Evolutionary conservation across 192 early-diverging fungal genomes (phyloP).

Genomic region (Coemansia sp.): DNA sequence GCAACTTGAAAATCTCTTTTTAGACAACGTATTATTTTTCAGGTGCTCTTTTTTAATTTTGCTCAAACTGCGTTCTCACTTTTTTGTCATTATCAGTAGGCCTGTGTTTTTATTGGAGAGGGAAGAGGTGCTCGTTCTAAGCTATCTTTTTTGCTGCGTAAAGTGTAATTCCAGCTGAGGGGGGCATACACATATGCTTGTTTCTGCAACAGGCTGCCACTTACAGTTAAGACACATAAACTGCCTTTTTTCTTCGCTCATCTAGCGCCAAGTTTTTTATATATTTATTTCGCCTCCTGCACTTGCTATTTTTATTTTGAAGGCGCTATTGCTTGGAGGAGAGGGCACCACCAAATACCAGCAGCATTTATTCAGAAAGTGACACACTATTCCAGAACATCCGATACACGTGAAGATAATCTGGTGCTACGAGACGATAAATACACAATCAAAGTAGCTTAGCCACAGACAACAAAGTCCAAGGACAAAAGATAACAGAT

Average conservation of each 20-base stretch:
- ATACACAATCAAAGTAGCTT: background rate
- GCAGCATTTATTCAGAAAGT: background rate
- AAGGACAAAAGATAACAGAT: background rate
- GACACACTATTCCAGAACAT: background rate
- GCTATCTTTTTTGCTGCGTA: background rate
- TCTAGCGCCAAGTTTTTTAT: background rate
- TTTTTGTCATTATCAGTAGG: background rate
- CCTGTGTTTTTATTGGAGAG: background rate
- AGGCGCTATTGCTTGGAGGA: background rate
- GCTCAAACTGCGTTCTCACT: background rate
- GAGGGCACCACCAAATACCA: background rate
- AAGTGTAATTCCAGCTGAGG: background rate
- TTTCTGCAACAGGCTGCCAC: conserved; percentile 1
- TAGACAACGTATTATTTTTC: background rate
- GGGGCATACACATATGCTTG: background rate
- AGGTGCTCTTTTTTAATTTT: background rate
- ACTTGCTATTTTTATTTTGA: background rate
- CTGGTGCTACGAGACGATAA: background rate
- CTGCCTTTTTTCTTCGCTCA: background rate
- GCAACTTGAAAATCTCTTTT: background rate
- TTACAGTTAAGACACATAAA: conserved; percentile 1
- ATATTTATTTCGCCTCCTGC: background rate
- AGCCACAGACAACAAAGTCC: background rate
- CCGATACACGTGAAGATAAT: background rate
- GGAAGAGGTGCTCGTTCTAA: background rate